Evolutionary conservation across 202 grass and related monocot genomes (phyloP), one percentile per base, ranked within the genome.

Genomic region (Zoysia matrella): DNA sequence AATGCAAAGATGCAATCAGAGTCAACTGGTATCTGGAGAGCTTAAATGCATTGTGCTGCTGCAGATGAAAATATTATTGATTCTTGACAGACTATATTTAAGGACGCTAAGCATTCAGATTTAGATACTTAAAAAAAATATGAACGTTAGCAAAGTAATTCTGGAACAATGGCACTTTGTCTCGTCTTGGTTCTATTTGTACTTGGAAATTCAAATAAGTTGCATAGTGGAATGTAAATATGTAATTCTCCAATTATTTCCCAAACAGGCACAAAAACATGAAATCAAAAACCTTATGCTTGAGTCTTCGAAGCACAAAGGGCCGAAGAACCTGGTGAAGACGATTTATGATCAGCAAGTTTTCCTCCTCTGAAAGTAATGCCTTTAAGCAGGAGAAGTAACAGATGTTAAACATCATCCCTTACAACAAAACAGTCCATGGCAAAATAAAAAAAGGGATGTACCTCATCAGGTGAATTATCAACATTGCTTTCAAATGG

Each of bases 241-340:
- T 57, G 41, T 11, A 45, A n/a, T 6, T 75, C 42, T 49, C 7
- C 2, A 6, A 77, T 15, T 64, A 64, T 77, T 63, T 57, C 30
- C 68, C 60, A 79, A 86, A 94, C 7, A 69, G 50, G 61, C 65
- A 89, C 56, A 52, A 83, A 7, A 87, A 77, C 78, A 36, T 13
- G 12, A 82, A 90, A 65, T 87, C 9, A 56, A 79, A 86, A 48
- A 99, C 96, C 96, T 99, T 99, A 84, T 99, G 93, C 89, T 99
- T 99, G 60, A 99, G 91, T 67, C 96, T 95, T 90, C 96, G 82
- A 50, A 99, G 96, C 60, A 99, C 96, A 90, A 99, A 99, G 9
- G 96, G 96, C 65, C 96, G 96, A 92, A 99, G 96, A 94, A 99
- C 96, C 88, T 99, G 96, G 69, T 99, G 96, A 86, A 99, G 96